Evolutionary conservation across 352 stramenopile genomes (phyloP), one percentile per base, ranked within the genome.

Genomic region (Pythium utonaiense): DNA sequence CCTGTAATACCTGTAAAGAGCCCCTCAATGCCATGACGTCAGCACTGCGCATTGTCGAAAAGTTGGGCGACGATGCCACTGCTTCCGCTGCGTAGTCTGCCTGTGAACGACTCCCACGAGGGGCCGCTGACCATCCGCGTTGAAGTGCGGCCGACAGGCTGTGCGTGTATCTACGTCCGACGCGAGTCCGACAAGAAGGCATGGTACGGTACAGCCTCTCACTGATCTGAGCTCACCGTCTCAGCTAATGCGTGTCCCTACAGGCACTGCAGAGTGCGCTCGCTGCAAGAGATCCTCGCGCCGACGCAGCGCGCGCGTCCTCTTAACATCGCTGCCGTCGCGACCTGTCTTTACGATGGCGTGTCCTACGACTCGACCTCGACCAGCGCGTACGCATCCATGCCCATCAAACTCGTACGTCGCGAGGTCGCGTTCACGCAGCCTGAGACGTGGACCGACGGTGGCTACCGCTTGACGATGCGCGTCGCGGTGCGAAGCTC

Each of bases 271-370:
- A 21, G 19, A 12, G 42, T 61, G 16, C 34, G 22, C 21, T 64
- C 49, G 3, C 22, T 64, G 6, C 48, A 64, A 21, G 28, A 57
- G 57, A 64, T 64, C 14, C 57, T 64, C 36, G 49, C 57, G 38
- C 38, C 48, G n/a, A 22, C 38, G 34, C 57, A 64, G 21, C 47
- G 51, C 48, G 36, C 49, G 47, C 57, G 57, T 17, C 19, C 38
- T n/a, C 47, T 64, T 3, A 49, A 64, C 28, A 12, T 64, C 12
- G 31, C 31, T 12, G 57, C 57, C 12, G 22, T 64, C 25, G 42
- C 48, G 27, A 64, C 49, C 27, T 58, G 57, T 45, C 36, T 64
- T 12, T 64, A 64, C 49, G 5, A 56, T 40, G 57, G 57, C 30
- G 38, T 58, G 16, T 28, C 25, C 12, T 57, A 58, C 49, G 57